Evolutionary conservation across 192 early-diverging fungal species (phyloP), one percentile per base, ranked within the genome.

Genomic region (Cladochytrium replicatum): DNA sequence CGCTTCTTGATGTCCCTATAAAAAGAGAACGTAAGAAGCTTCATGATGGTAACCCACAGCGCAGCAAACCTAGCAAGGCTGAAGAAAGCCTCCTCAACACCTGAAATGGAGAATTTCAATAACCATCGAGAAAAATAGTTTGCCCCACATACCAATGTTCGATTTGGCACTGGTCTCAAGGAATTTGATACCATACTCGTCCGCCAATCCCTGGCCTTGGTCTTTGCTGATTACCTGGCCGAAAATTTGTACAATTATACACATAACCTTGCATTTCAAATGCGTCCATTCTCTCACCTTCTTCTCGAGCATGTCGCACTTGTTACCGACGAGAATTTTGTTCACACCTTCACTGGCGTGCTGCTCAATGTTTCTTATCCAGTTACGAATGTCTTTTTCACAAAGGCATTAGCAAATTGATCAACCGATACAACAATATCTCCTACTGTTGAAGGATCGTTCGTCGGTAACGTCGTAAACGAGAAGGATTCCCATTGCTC

Each of bases 1-100:
- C 94, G 86, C 75, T 89, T 93, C 69, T 98, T 98, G 77, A 98
- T 95, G 57, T 98, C 94, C 55, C 89, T 90, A 40, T 59, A 45
- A 32, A 2, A 17, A 29, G 25, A 23, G 42, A 26, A 7, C 5
- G 11, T 22, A 25, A 64, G 58, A 29, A 70, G n/a, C n/a, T n/a
- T n/a, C n/a, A n/a, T n/a, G n/a, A n/a, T n/a, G n/a, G n/a, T n/a
- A n/a, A n/a, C n/a, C n/a, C n/a, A n/a, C n/a, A n/a, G n/a, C n/a
- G n/a, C n/a, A n/a, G n/a, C n/a, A n/a, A n/a, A 87, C 88, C 86
- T 78, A 3, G 93, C 93, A 42, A 99, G 71, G 29, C 84, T 84
- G 61, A 95, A 93, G 68, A 99, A 99, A 32, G 93, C 90, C 63
- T 97, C 93, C 57, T 99, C 96, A 24, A 76, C 69, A 26, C 74